phyloP scores from a whole-genome alignment of 1,284 basidiomycete species.

The Moesziomyces sp. region DNA sequence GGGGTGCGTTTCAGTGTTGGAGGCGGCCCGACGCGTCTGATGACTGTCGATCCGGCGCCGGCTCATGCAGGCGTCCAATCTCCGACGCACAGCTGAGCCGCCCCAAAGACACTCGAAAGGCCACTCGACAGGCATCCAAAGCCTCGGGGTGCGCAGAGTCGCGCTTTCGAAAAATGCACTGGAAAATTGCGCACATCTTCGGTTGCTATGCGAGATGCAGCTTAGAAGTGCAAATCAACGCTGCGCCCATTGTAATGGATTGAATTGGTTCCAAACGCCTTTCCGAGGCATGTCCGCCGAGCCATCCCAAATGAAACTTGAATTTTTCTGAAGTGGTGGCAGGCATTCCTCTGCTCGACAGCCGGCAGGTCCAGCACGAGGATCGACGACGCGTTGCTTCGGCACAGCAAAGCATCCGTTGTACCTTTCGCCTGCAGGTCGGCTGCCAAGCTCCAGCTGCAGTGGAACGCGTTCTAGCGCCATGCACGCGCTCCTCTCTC shows the following conservation, averaged over 20 bases:
- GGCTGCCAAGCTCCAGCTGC: slow-evolving; percentile 15
- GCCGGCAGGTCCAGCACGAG: background rate
- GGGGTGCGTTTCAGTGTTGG: too few species aligned
- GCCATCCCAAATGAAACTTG: background rate
- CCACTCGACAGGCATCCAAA: too few species aligned
- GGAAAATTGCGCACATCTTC: slow-evolving; percentile 1
- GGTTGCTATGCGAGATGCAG: slow-evolving; percentile 37
- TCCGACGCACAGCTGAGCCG: background rate
- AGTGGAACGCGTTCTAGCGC: slow-evolving; percentile 14
- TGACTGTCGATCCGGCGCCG: slow-evolving; percentile 16
- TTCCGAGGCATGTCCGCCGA: slow-evolving; percentile 15
- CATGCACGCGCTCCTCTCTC: slow-evolving; percentile 11
- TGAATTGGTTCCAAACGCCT: background rate
- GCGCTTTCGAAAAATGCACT: background rate
- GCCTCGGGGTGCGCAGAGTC: too few species aligned
- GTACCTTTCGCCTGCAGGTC: slow-evolving; percentile 27
- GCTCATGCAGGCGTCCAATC: slow-evolving; percentile 8
- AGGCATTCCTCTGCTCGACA: too few species aligned
- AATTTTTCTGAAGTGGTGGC: background rate
- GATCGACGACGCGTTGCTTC: slow-evolving; percentile 5
- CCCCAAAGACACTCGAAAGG: too few species aligned
- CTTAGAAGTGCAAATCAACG: slow-evolving; percentile 26
- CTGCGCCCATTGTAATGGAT: background rate
- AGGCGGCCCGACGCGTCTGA: too few species aligned
- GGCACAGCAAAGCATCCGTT: slow-evolving; percentile 9